A percentile compares a stretch with the other conserved stretches of the same genome.
phyloP scores from a whole-genome alignment of 2,329 filamentous ascomycete genomes.

The Pseudofabraea citricarpa region DNA sequence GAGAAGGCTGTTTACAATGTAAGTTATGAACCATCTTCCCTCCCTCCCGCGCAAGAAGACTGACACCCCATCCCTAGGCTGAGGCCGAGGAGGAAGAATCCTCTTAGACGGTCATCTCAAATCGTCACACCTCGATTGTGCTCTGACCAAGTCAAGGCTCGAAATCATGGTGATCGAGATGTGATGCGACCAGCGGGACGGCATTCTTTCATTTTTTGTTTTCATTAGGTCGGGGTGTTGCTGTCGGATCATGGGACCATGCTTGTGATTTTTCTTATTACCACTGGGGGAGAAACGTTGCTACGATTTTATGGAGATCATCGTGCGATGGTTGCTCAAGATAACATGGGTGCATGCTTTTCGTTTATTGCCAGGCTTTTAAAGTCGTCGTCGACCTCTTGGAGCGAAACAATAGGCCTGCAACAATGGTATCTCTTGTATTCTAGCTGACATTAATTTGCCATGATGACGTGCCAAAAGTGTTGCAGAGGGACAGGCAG shows the following conservation, averaged over 20 bases:
- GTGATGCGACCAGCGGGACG: too few species aligned
- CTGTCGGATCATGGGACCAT: constrained; percentile 19
- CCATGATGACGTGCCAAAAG: constrained; percentile 5
- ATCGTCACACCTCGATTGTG: too few species aligned
- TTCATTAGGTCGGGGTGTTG: constrained; percentile 26
- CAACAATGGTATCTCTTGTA: constrained; percentile 25
- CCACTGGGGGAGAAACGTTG: constrained; percentile 11
- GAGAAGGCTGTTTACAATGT: constrained; percentile 95
- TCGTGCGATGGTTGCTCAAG: constrained; percentile 19
- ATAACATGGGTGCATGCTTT: too few species aligned
- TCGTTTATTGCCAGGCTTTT: constrained; percentile 19
- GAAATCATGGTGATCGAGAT: too few species aligned
- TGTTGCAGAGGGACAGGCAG: not conserved
- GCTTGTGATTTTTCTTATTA: constrained; percentile 19
- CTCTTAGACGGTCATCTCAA: constrained; percentile 25
- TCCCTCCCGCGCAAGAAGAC: constrained; percentile 20
- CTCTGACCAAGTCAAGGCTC: too few species aligned
- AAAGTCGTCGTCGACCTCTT: constrained; percentile 7
- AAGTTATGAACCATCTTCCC: constrained; percentile 39
- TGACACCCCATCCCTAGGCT: constrained; percentile 43
- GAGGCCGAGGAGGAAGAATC: constrained; percentile 51
- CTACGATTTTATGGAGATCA: constrained; percentile 25
- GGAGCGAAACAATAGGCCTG: constrained; percentile 16
- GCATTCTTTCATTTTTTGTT: constrained; percentile 13
- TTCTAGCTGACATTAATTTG: constrained; percentile 25